Evolutionary conservation across 805 yeast genomes (phyloP).

Genomic region (Barnettozyma sucrosica): DNA sequence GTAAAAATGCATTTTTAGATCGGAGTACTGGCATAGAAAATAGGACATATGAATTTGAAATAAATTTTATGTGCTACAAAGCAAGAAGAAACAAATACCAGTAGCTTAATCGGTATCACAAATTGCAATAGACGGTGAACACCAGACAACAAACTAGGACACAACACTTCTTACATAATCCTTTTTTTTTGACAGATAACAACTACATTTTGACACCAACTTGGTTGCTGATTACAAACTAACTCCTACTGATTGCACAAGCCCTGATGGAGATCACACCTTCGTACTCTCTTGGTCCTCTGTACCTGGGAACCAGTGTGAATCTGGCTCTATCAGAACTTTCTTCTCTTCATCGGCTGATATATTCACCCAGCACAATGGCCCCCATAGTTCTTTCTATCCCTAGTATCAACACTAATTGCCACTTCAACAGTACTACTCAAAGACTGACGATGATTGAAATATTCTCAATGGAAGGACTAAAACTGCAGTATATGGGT

Average conservation of each 20-base stretch:
- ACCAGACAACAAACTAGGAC: no score
- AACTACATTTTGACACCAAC: neutral
- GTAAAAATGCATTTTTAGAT: no score
- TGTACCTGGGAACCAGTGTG: slow-evolving; percentile 5
- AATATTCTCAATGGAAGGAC: slow-evolving; percentile 7
- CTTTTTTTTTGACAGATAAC: no score
- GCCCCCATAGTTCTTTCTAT: slow-evolving; percentile 1
- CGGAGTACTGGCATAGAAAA: no score
- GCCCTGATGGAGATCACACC: neutral
- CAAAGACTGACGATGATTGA: slow-evolving; percentile 15
- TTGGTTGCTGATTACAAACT: neutral
- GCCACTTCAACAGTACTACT: slow-evolving; percentile 4
- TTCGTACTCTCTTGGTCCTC: slow-evolving; percentile 3
- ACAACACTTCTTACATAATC: no score
- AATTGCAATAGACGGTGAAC: no score
- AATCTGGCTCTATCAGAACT: slow-evolving; percentile 3
- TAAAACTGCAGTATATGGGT: slow-evolving; percentile 14
- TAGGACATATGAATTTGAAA: no score
- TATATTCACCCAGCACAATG: slow-evolving; percentile 1
- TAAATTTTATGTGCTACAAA: no score
- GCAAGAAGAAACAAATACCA: no score
- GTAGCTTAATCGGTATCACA: no score
- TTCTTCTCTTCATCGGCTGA: neutral
- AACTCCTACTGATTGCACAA: neutral
- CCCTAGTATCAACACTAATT: slow-evolving; percentile 1